Base-by-base conservation (phyloP, 805 yeast species). In the Saccharomycopsis sp. region DNA sequence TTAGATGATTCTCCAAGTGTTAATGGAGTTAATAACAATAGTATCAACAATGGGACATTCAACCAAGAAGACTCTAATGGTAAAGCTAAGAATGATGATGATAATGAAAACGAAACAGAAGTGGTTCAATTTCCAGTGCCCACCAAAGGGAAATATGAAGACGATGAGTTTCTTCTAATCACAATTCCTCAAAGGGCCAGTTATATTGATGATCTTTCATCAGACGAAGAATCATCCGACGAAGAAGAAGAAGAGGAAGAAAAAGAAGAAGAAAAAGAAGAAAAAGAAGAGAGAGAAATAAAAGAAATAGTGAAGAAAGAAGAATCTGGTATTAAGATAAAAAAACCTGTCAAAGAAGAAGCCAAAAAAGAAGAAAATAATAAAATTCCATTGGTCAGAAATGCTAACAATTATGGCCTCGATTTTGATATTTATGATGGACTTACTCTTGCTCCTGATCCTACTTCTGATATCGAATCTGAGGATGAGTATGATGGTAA, bases 381-480 rank as follows among this genome's bases (percentile, higher is more conserved):
- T 23, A 10, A 23, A 10, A 23, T 23, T 8, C 26, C 26, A 23
- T 6, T 23, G 26, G 21, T 31, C 28, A 37, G 44, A 23, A 35
- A 36, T 6, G 37, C 45, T 31, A 45, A 19, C 31, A 46, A 31
- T 36, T 47, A 36, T 15, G 49, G 41, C 14, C 50, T 36, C 17
- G 44, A 41, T 47, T 27, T 49, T 43, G 39, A 44, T 28, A 42
- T 42, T 21, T 60, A 55, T 20, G 58, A 54, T 4, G 54, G 47
- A 12, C 45, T 40, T 2, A 58, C 43, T 30, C 25, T 37, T 21
- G 36, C 29, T n/a, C 29, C 15, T 10, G 28, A 28, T 20, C 5
- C 25, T 12, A 30, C 14, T 9, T 51, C 49, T 9, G 39, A 36
- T 12, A 39, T 32, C 6, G 48, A 45, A 6, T 50, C 49, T 8